phyloP scores from a whole-genome alignment of 768 basidiomycete genomes.

The Boletus tylopilopsis region DNA sequence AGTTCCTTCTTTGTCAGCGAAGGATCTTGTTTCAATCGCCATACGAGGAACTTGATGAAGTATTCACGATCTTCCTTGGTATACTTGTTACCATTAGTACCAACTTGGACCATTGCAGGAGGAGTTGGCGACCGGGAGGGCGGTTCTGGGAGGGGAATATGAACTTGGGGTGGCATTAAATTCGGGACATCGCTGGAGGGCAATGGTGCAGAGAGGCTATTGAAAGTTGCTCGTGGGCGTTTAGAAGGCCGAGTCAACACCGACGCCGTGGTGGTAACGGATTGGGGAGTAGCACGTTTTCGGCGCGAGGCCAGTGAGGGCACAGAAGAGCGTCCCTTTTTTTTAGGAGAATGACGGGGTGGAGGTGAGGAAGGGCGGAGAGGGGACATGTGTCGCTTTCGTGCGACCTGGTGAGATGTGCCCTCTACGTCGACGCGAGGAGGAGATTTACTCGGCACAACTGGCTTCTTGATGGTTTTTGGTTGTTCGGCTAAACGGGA shows the following conservation, averaged over 20 bases:
- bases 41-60: constrained; percentile 63
- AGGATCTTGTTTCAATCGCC: constrained; percentile 55
- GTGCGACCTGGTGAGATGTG: constrained; percentile 28
- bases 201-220: constrained; percentile 51
- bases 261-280: constrained; percentile 19
- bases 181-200: constrained; percentile 36
- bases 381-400: constrained; percentile 34
- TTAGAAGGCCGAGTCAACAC: constrained; percentile 26
- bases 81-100: constrained; percentile 55
- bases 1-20: constrained; percentile 50
- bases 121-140: constrained; percentile 71
- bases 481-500: constrained; percentile 23
- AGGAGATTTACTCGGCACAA: constrained; percentile 10
- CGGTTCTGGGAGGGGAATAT: constrained; percentile 55
- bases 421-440: constrained; percentile 7
- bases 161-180: constrained; percentile 58
- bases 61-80: constrained; percentile 64
- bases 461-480: constrained; percentile 31
- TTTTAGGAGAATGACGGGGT: constrained; percentile 26
- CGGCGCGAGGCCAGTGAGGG: constrained; percentile 23
- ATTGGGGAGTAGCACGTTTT: constrained; percentile 20
- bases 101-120: constrained; percentile 46
- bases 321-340: constrained; percentile 19
- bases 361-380: not conserved
- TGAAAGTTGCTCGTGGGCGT: constrained; percentile 44